Evolutionary conservation across 2,329 filamentous ascomycete species (phyloP).

Genomic region (Diaporthe longicolla): DNA sequence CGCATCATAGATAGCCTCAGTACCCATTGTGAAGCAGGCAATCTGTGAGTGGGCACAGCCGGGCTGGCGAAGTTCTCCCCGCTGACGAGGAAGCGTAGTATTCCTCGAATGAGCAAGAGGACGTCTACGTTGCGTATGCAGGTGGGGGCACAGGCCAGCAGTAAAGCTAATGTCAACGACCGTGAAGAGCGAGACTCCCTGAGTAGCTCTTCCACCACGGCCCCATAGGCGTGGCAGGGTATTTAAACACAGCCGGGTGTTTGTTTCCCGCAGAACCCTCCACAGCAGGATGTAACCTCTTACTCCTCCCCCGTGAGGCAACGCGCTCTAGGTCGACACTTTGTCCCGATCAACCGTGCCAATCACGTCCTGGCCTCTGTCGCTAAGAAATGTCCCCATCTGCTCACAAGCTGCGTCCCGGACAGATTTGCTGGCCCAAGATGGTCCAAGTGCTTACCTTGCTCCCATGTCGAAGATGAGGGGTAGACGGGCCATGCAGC

Average conservation of each 20-base stretch:
- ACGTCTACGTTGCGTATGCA: background rate
- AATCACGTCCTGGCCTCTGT: slow-evolving; percentile 10
- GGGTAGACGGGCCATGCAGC: slow-evolving; percentile 34
- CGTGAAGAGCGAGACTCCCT: background rate
- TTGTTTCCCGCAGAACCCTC: background rate
- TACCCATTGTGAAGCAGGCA: slow-evolving; percentile 38
- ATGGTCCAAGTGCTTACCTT: slow-evolving; percentile 25
- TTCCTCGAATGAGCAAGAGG: background rate
- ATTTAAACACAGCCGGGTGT: slow-evolving; percentile 5
- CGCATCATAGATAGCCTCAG: slow-evolving; percentile 62
- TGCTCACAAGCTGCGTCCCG: background rate
- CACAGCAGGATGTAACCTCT: slow-evolving; percentile 22
- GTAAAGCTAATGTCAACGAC: background rate
- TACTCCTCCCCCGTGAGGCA: background rate
- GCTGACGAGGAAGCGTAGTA: slow-evolving; percentile 49
- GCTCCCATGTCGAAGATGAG: slow-evolving; percentile 37
- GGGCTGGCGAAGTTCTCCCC: background rate
- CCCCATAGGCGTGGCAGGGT: background rate
- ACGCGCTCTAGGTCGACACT: background rate
- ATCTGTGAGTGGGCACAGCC: background rate
- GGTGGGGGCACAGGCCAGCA: background rate
- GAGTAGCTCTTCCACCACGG: background rate
- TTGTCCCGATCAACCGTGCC: slow-evolving; percentile 25
- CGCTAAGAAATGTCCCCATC: background rate
- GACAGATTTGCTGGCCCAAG: background rate